Conservation (phyloP, 192 early-diverging fungal genomes). For the Pecoramyces ruminantium region DNA sequence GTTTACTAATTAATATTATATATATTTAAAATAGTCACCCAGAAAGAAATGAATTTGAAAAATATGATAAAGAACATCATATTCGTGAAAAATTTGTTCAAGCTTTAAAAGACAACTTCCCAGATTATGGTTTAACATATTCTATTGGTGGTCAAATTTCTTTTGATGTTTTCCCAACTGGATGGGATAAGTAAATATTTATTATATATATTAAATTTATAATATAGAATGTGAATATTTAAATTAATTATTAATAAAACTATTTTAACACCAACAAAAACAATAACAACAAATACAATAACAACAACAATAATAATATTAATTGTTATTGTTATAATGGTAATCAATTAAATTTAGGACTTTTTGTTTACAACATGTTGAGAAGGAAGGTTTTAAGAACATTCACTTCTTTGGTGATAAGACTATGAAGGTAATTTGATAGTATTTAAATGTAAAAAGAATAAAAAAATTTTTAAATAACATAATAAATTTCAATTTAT, state of each 20-base stretch:
- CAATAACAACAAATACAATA: background rate
- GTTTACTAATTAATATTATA: no score
- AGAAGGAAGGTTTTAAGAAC: slow-evolving; percentile 66
- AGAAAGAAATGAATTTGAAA: slow-evolving; percentile 84
- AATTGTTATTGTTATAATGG: no score
- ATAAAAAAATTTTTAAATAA: no score
- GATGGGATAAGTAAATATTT: slow-evolving; percentile 80
- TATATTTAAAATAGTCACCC: slow-evolving; percentile 22
- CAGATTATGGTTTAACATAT: slow-evolving; percentile 72
- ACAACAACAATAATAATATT: no score
- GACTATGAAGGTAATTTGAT: slow-evolving; percentile 65
- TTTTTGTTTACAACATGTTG: slow-evolving; percentile 81
- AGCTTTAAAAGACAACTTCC: slow-evolving; percentile 64
- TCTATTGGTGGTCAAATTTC: slow-evolving; percentile 98
- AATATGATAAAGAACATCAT: slow-evolving; percentile 69
- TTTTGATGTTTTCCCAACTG: slow-evolving; percentile 94
- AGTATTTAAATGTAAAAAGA: no score
- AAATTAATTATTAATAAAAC: no score
- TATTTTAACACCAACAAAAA: no score
- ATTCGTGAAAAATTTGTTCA: slow-evolving; percentile 75
- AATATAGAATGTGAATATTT: no score
- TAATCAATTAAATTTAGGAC: slow-evolving; percentile 19
- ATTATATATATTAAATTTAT: background rate
- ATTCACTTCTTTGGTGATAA: slow-evolving; percentile 99
- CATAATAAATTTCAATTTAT: no score